Conservation (phyloP, 768 basidiomycete species). For the Russula griseocarnosa region DNA sequence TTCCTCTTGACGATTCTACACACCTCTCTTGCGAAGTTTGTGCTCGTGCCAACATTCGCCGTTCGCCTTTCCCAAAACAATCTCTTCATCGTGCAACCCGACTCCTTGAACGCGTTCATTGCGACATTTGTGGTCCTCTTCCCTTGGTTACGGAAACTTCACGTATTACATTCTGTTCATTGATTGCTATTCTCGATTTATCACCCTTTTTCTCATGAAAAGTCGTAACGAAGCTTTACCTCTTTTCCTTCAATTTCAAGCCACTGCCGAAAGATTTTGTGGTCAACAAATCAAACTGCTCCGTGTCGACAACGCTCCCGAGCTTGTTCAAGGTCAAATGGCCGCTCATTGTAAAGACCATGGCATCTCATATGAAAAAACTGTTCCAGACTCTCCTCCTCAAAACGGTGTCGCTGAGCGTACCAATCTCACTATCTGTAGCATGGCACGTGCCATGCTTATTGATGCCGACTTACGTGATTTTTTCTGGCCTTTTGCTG, state of each 20-base stretch:
- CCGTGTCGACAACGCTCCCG: background rate
- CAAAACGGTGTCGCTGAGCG: background rate
- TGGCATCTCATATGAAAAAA: background rate
- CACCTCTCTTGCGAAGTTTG: background rate
- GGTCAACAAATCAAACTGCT: background rate
- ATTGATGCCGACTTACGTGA: background rate
- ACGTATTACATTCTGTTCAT: background rate
- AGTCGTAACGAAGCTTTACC: background rate
- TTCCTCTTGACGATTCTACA: accelerated
- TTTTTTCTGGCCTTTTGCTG: background rate
- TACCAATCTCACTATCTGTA: background rate
- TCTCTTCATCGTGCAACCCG: accelerated
- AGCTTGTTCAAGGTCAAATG: background rate
- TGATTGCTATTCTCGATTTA: background rate
- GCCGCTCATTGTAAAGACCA: background rate
- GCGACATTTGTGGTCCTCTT: background rate
- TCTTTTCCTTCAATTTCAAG: background rate
- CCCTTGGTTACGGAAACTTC: background rate
- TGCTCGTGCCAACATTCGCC: background rate
- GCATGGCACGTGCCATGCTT: background rate
- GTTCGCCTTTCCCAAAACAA: background rate
- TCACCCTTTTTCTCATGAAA: background rate
- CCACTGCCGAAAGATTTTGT: background rate
- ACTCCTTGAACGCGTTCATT: background rate
- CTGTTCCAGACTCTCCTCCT: background rate